A percentile compares a stretch with the other conserved stretches of the same genome.
phyloP scores from a whole-genome alignment of 2,329 filamentous ascomycete genomes.

The Sarocladium kiliense region DNA sequence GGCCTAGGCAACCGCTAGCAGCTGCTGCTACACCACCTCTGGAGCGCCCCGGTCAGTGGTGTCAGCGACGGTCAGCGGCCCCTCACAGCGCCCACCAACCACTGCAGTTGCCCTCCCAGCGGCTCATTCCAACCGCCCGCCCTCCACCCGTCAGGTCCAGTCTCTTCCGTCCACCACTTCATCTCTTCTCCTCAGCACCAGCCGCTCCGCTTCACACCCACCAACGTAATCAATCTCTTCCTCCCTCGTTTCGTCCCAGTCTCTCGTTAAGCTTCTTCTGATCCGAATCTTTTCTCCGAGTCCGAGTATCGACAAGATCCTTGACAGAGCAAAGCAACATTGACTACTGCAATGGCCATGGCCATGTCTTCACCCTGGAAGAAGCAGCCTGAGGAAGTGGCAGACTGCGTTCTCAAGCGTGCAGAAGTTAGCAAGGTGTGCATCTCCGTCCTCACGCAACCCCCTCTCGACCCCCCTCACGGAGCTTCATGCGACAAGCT shows the following conservation, averaged over 20 bases:
- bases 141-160: background rate
- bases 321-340: background rate
- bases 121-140: conserved; percentile 10
- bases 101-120: conserved; percentile 1
- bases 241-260: background rate
- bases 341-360: conserved; percentile 16
- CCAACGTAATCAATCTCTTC: conserved; percentile 9
- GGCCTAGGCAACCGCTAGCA: background rate
- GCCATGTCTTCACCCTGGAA: conserved; percentile 58
- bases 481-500: conserved; percentile 6
- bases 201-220: conserved; percentile 9
- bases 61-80: too few species aligned
- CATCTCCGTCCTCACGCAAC: conserved; percentile 3
- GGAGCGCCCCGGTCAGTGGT: background rate
- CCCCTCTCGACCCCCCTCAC: background rate
- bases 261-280: background rate
- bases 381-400: conserved; percentile 59
- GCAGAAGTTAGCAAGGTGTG: conserved; percentile 70
- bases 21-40: background rate
- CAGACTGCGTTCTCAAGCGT: conserved; percentile 65
- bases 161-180: background rate
- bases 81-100: background rate
- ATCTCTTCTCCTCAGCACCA: conserved; percentile 7
- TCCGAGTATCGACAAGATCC: background rate
- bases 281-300: background rate